Conservation (phyloP, 2,329 filamentous ascomycete species). For the Periconia digitata region DNA sequence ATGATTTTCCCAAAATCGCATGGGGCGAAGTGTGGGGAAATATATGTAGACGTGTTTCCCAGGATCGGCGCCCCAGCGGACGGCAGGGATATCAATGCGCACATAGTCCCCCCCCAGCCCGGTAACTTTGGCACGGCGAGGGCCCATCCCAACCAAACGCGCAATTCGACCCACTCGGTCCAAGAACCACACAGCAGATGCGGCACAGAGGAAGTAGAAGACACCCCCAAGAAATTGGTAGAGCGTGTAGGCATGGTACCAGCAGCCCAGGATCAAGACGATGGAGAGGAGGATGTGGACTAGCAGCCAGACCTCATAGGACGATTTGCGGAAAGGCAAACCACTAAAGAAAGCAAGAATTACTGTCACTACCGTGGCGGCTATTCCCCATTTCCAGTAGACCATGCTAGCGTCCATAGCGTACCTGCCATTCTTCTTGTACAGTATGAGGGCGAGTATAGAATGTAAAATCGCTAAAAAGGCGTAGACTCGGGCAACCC, state of each 20-base stretch:
- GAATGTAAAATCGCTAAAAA: conserved; percentile 11
- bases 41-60: too few species aligned
- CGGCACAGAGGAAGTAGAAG: not conserved
- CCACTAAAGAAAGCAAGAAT: conserved; percentile 24
- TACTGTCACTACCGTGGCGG: conserved; percentile 29
- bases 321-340: conserved; percentile 20
- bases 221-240: not conserved
- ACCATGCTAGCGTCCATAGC: conserved; percentile 11
- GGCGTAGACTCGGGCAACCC: conserved; percentile 13
- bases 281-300: conserved; percentile 11
- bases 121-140: too few species aligned
- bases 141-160: too few species aligned
- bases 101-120: too few species aligned
- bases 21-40: too few species aligned
- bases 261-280: not conserved
- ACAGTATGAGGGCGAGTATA: conserved; percentile 9
- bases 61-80: too few species aligned
- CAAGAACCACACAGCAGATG: not conserved
- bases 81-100: too few species aligned
- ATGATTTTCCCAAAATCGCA: too few species aligned
- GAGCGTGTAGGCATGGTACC: not conserved
- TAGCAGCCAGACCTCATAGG: conserved; percentile 34
- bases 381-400: conserved; percentile 39
- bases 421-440: conserved; percentile 12
- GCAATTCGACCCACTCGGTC: not conserved